phyloP scores from a whole-genome alignment of 2,329 filamentous ascomycete species.

The Coniella lustricola region DNA sequence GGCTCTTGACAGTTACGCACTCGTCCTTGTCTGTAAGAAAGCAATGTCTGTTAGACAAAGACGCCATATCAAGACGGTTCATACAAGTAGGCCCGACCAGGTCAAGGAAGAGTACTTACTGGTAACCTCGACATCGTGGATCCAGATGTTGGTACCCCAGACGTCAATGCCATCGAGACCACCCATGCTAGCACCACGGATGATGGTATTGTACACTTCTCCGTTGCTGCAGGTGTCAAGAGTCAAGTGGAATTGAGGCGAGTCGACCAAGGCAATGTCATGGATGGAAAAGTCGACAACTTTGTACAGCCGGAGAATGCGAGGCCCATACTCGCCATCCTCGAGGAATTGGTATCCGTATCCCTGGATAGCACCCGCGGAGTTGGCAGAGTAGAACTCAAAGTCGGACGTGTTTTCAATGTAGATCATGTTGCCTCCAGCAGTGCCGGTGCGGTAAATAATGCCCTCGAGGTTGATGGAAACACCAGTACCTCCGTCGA shows the following conservation, averaged over 20 bases:
- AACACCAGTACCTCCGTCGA: slow-evolving; percentile 37
- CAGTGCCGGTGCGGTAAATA: slow-evolving; percentile 22
- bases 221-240: slow-evolving; percentile 40
- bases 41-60: background rate
- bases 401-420: slow-evolving; percentile 32
- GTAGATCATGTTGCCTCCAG: slow-evolving; percentile 22
- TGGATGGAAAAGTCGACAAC: slow-evolving; percentile 40
- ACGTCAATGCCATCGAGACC: slow-evolving; percentile 50
- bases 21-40: slow-evolving; percentile 42
- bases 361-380: slow-evolving; percentile 41
- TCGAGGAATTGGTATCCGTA: slow-evolving; percentile 40
- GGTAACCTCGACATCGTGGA: slow-evolving; percentile 52
- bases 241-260: slow-evolving; percentile 40
- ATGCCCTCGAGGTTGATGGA: slow-evolving; percentile 40
- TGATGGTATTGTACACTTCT: slow-evolving; percentile 45
- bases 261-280: slow-evolving; percentile 40
- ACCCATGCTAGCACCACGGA: slow-evolving; percentile 40
- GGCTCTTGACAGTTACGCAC: slow-evolving; percentile 34
- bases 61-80: too few species aligned
- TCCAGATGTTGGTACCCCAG: slow-evolving; percentile 46
- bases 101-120: slow-evolving; percentile 20
- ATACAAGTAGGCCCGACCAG: too few species aligned
- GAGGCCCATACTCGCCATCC: slow-evolving; percentile 8
- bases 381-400: slow-evolving; percentile 36
- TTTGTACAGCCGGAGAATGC: slow-evolving; percentile 21